phyloP scores from a whole-genome alignment of 768 basidiomycete genomes.

The Austroboletus festivus region DNA sequence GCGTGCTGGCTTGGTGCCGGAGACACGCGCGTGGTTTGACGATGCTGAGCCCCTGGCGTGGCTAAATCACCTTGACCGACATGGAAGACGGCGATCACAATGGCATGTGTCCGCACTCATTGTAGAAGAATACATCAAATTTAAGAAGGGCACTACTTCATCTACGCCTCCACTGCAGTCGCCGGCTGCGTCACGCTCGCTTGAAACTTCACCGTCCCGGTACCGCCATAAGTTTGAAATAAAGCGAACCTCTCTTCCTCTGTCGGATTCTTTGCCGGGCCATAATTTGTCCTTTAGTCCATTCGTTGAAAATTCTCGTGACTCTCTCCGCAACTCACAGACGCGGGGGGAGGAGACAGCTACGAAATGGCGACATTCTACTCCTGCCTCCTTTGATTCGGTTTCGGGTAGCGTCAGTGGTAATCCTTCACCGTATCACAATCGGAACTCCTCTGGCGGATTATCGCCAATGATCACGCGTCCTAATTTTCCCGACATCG shows the following conservation, averaged over 20 bases:
- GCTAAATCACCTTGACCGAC: conserved; percentile 64
- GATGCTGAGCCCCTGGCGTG: conserved; percentile 69
- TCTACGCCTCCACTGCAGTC: conserved; percentile 15
- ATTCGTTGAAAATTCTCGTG: conserved; percentile 42
- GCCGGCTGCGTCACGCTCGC: conserved; percentile 11
- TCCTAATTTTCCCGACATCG: conserved; percentile 41
- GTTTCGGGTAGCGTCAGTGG: conserved; percentile 35
- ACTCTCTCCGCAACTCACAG: conserved; percentile 46
- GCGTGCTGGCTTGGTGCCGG: conserved; percentile 50
- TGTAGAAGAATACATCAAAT: conserved; percentile 60
- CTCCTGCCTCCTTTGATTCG: conserved; percentile 30
- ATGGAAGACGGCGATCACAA: conserved; percentile 40
- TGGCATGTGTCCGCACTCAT: conserved; percentile 70
- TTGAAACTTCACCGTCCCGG: conserved; percentile 11
- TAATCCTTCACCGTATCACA: conserved; percentile 33
- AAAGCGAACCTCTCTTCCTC: conserved; percentile 29
- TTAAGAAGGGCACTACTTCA: conserved; percentile 29
- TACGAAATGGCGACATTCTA: conserved; percentile 26
- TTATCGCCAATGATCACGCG: conserved; percentile 45
- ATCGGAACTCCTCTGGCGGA: conserved; percentile 27
- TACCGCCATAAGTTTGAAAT: conserved; percentile 9
- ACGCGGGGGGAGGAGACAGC: conserved; percentile 39
- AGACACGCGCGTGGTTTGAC: conserved; percentile 53
- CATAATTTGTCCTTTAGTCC: conserved; percentile 64
- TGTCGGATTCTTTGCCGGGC: conserved; percentile 40